A percentile compares a stretch with the other conserved stretches of the same genome.
These are phyloP conservation scores for Cladosporium sp. DNA, from an alignment of 2,329 filamentous ascomycete genomes.

Conservation along the genomic window DNA sequence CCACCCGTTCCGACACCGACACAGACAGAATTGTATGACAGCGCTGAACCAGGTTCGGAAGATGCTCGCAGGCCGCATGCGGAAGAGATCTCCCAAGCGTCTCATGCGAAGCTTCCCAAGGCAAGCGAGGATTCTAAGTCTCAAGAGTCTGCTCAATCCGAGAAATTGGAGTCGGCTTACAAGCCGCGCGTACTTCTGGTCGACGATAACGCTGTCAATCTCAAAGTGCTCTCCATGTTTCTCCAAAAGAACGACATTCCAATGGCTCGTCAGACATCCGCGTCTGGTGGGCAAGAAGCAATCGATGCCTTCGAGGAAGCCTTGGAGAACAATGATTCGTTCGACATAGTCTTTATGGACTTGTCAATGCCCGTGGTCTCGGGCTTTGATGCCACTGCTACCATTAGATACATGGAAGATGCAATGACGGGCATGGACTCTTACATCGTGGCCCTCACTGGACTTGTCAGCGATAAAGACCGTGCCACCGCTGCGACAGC, in stretches of 20 bases:
- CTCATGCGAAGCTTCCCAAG: neutral
- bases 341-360: constrained; percentile 50
- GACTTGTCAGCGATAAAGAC: constrained; percentile 21
- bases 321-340: neutral
- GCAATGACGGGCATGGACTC: neutral
- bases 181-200: constrained; percentile 24
- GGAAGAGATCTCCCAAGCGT: neutral
- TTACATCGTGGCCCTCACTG: constrained; percentile 28
- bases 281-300: neutral
- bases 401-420: neutral
- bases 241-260: neutral
- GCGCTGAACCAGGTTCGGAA: neutral
- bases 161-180: neutral
- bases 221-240: constrained; percentile 18
- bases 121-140: neutral
- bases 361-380: constrained; percentile 30
- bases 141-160: neutral
- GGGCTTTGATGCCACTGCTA: constrained; percentile 25
- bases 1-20: neutral
- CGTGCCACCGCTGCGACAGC: constrained; percentile 31
- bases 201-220: constrained; percentile 28
- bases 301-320: neutral
- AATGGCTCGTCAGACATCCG: neutral
- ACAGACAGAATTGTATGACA: neutral
- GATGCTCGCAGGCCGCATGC: neutral